Evolutionary conservation across 73 alveolate species (phyloP), one percentile per base, ranked within the genome.

Genomic region (Diophrys appendiculata): DNA sequence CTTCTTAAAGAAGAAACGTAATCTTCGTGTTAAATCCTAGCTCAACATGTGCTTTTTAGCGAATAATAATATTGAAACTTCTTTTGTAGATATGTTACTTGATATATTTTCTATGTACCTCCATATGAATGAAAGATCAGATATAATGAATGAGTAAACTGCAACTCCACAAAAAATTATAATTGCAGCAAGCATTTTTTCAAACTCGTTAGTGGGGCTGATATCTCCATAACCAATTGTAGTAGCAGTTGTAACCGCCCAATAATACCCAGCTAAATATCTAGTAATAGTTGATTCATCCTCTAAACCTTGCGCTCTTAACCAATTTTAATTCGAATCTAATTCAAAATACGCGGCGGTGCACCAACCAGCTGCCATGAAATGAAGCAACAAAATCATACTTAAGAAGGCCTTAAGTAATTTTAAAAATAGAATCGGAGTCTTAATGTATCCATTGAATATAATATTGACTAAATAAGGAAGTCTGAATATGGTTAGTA

Each of bases 191-290:
- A 77, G 54, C 33, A 54, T 34, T 27, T 23, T 81, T 69, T 90
- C 96, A 54, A 26, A 33, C 11, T 69, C 32, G 35, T 86, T 90
- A 53, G 77, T 65, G 33, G 96, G 92, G 25, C 76, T 28, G 0
- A 90, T 90, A 54, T 90, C 96, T 2, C 96, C 96, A 67, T 80
- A 90, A 14, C 96, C 96, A 13, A 80, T 85, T 79, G 96, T 90
- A 0, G 90, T 82, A 54, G 71, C 56, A n/a, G 96, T 90, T 34
- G 67, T 87, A 26, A 81, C 76, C 1, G 90, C 96, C 91, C 94
- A 90, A 68, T 90, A 90, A 22, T 86, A 56, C 23, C 85, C 64
- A 25, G 93, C 54, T 26, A 90, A 25, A 73, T 86, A 90, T 75
- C 72, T 54, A 33, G 43, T 54, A 30, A 31, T 27, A 31, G 68